phyloP scores from a whole-genome alignment of 2,329 filamentous ascomycete species.

The Xylaria multiplex region DNA sequence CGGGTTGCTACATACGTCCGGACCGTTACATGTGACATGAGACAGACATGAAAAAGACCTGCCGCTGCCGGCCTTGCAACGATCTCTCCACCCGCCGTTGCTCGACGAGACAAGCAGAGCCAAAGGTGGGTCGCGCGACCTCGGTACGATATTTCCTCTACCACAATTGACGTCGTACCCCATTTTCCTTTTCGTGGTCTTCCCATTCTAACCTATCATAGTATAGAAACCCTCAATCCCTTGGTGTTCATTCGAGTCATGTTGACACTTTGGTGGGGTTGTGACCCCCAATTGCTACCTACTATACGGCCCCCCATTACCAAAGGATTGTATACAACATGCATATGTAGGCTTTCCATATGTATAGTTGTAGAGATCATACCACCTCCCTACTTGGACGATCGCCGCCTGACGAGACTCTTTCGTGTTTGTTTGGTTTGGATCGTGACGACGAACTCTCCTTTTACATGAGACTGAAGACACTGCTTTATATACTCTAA shows the following conservation, averaged over 20 bases:
- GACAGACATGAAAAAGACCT: conserved; percentile 1
- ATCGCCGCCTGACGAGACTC: conserved; percentile 14
- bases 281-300: conserved; percentile 26
- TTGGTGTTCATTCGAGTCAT: conserved; percentile 17
- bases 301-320: conserved; percentile 11
- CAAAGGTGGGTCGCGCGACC: conserved; percentile 29
- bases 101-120: neutral
- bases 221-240: neutral
- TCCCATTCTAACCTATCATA: conserved; percentile 19
- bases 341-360: neutral
- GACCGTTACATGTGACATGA: neutral
- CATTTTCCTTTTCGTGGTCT: conserved; percentile 14
- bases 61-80: neutral
- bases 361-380: conserved; percentile 14
- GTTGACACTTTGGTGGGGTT: conserved; percentile 25
- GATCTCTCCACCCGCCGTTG: neutral
- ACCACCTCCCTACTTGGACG: conserved; percentile 20
- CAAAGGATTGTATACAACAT: neutral
- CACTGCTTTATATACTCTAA: neutral
- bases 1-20: conserved; percentile 2
- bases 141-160: conserved; percentile 19
- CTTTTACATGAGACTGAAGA: neutral
- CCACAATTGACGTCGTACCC: conserved; percentile 10
- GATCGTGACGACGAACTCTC: neutral
- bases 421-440: neutral